Base-by-base conservation (phyloP, 1,139 yeast genomes). In the Pichia kudriavzevii region DNA sequence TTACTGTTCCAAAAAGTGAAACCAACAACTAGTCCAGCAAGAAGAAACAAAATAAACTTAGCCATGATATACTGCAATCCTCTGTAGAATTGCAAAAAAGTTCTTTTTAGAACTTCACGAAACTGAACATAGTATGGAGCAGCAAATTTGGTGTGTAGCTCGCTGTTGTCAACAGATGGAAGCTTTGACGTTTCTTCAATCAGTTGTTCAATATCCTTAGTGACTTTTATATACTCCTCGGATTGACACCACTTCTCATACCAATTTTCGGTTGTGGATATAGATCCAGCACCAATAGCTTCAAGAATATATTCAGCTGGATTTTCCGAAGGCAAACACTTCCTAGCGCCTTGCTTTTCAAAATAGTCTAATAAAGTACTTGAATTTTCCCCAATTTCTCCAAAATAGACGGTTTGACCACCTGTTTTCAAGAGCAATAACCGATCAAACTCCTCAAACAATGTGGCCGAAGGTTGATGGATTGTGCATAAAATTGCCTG, bases 211-310 rank as follows among this genome's bases (percentile, higher is more conserved):
- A 60, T 47, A 31, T 58, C 58, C 11, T 38, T 15, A 23, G 56
- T 45, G 21, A 50, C 45, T 9, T 35, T 23, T 9, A 27, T 30
- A 39, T 28, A 55, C 30, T 55, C 52, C 5, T 31, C 18, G 12
- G 19, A 55, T 40, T 36, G 15, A 2, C 7, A 7, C 74, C 76
- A 69, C 18, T 62, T 54, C 4, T 62, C 60, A 47, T 58, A 59
- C 76, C 75, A 72, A 43, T 71, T 65, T 29, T 55, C 57, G 8
- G 53, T 49, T 7, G 62, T 58, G 16, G 56, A 38, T 4, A 75
- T 71, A 43, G 71, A 67, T 64, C 77, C 79, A 9, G 78, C 78
- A 30, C 78, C 79, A 50, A 75, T 73, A 30, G 69, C 71, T 44
- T 67, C 66, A 43, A 69, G 58, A 58, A 69, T 38, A 26, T 32